These are phyloP conservation scores for Amaranthus tricolor DNA, from an alignment of 179 eudicot genomes.

Conservation along the genomic window DNA sequence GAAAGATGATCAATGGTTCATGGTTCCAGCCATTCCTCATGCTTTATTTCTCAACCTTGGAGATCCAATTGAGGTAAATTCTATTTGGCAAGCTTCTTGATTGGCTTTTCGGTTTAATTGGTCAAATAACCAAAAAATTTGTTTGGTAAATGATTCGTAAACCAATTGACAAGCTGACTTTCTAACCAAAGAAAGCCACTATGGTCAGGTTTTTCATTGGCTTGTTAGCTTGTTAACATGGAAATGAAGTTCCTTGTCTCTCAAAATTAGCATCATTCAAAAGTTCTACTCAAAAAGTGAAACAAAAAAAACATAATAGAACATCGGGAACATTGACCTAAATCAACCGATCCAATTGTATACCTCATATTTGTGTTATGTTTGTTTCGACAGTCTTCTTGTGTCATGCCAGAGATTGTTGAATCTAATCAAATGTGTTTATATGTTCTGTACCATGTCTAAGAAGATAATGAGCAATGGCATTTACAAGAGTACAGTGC, in stretches of 20 bases:
- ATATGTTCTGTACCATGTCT: background rate
- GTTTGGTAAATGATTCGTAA: too few species aligned
- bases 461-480: slow-evolving; percentile 70
- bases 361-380: background rate
- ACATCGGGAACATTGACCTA: too few species aligned
- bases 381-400: background rate
- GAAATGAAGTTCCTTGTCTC: too few species aligned
- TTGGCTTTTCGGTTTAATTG: background rate
- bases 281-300: too few species aligned
- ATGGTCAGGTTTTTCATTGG: too few species aligned
- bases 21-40: slow-evolving; percentile 52
- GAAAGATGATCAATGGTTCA: slow-evolving; percentile 58
- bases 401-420: background rate
- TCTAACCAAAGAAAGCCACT: too few species aligned
- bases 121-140: too few species aligned
- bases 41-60: slow-evolving; percentile 61
- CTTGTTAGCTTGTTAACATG: too few species aligned
- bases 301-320: too few species aligned
- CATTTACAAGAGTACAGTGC: slow-evolving; percentile 52
- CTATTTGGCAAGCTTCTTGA: background rate
- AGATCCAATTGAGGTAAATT: slow-evolving; percentile 57
- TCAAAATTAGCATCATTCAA: too few species aligned
- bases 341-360: background rate
- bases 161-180: too few species aligned
- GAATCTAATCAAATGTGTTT: background rate